Conservation (phyloP, 345 rosid genomes). For the Rubroshorea leprosula region DNA sequence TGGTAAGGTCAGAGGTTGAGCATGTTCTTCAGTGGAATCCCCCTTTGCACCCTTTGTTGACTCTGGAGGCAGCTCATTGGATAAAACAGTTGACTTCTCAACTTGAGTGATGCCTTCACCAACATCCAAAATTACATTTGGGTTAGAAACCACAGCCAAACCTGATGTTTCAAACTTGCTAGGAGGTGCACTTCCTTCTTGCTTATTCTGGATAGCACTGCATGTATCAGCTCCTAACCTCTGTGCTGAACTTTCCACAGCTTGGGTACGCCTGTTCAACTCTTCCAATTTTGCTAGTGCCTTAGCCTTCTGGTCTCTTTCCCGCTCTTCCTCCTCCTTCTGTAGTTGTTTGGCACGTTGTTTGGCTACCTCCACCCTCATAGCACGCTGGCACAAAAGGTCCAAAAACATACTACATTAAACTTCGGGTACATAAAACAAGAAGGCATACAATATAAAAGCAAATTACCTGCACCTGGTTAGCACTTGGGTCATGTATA, state of each 20-base stretch:
- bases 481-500: conserved; percentile 41
- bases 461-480: conserved; percentile 40
- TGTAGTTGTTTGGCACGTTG: conserved; percentile 64
- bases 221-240: conserved; percentile 33
- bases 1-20: conserved; percentile 17
- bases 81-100: conserved; percentile 31
- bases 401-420: conserved; percentile 14
- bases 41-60: conserved; percentile 26
- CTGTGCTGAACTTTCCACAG: conserved; percentile 36
- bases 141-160: conserved; percentile 19
- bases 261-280: conserved; percentile 65
- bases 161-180: conserved; percentile 24
- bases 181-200: conserved; percentile 24
- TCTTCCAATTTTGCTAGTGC: conserved; percentile 79
- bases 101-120: conserved; percentile 21
- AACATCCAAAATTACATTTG: conserved; percentile 16
- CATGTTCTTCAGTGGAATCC: conserved; percentile 19
- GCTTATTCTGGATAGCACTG: conserved; percentile 29
- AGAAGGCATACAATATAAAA: conserved; percentile 12
- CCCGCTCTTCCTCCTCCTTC: conserved; percentile 87
- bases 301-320: conserved; percentile 83
- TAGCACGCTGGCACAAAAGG: conserved; percentile 52
- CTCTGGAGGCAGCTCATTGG: conserved; percentile 27
- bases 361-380: conserved; percentile 66
- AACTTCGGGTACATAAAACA: conserved; percentile 13